Percentiles rank a stretch among this genome's conserved stretches.
phyloP scores from a whole-genome alignment of 257 asterid genomes.

The Nicotiana tomentosiformis region DNA sequence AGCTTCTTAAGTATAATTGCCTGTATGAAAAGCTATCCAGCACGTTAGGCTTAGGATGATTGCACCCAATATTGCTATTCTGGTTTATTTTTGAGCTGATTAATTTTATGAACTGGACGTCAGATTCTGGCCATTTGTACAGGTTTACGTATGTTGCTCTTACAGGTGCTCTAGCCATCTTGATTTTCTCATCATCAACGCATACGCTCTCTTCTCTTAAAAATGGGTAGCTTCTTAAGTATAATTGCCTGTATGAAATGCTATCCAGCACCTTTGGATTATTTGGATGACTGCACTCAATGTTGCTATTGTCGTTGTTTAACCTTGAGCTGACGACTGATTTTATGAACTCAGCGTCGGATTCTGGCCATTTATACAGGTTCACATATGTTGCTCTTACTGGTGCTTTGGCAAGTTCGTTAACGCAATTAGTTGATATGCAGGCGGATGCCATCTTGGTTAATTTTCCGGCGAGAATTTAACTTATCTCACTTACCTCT shows the following conservation, averaged over 20 bases:
- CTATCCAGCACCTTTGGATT: no score
- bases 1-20: conserved; percentile 68
- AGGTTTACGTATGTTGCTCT: conserved; percentile 62
- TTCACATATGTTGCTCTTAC: conserved; percentile 20
- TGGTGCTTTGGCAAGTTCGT: conserved; percentile 21
- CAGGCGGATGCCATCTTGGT: conserved; percentile 31
- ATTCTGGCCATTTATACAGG: conserved; percentile 88
- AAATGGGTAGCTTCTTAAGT: no score
- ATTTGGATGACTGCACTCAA: background rate
- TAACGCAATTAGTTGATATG: conserved; percentile 41
- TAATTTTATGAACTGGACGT: conserved; percentile 63
- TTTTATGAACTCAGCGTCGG: conserved; percentile 71
- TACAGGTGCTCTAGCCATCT: conserved; percentile 28
- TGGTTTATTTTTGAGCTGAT: conserved; percentile 30
- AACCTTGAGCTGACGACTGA: conserved; percentile 40
- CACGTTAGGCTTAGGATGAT: conserved; percentile 29
- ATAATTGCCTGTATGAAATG: no score
- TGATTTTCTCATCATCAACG: no score
- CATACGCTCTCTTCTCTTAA: no score
- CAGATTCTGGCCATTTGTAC: conserved; percentile 91
- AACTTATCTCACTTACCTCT: no score
- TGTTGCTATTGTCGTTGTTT: background rate
- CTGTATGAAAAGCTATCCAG: conserved; percentile 76
- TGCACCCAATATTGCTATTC: background rate
- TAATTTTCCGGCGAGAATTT: no score